Percentiles rank a stretch among this genome's conserved stretches.
Conservation (phyloP, 2,329 filamentous ascomycete species). For the Lachnellula arida region DNA sequence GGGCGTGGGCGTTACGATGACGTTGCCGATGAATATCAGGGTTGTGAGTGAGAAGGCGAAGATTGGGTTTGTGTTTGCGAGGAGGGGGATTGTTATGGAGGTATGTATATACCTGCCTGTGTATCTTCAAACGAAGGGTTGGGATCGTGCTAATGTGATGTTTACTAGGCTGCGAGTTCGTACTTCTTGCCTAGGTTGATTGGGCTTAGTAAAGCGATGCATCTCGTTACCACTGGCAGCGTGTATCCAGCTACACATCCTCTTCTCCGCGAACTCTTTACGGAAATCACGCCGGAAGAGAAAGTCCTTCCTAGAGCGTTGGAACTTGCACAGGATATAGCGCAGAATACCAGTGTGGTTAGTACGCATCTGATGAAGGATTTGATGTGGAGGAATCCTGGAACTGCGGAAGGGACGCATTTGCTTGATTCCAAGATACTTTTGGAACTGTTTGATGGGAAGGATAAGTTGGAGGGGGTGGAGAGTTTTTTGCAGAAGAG, state of each 20-base stretch:
- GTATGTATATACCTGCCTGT: not conserved
- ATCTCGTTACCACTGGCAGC: conserved; percentile 62
- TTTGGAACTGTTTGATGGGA: conserved; percentile 51
- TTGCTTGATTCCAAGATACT: conserved; percentile 64
- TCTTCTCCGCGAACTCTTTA: conserved; percentile 59
- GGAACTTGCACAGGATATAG: conserved; percentile 62
- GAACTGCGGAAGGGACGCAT: conserved; percentile 63
- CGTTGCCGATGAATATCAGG: conserved; percentile 49
- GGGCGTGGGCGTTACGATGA: conserved; percentile 59
- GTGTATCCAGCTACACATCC: conserved; percentile 50
- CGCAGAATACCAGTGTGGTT: conserved; percentile 59
- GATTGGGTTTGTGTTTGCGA: conserved; percentile 69
- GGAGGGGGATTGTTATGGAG: conserved; percentile 68
- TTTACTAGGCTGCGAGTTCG: conserved; percentile 50
- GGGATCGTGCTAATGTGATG: not conserved
- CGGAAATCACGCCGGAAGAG: conserved; percentile 55
- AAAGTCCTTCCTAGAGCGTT: conserved; percentile 61
- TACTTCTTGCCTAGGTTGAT: conserved; percentile 70
- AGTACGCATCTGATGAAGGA: conserved; percentile 65
- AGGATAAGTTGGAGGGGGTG: conserved; percentile 57
- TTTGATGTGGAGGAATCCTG: conserved; percentile 58
- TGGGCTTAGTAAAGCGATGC: conserved; percentile 58
- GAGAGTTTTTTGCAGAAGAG: conserved; percentile 57
- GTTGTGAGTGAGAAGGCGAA: conserved; percentile 54
- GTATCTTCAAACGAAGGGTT: not conserved